Conservation (phyloP, 2,329 filamentous ascomycete species). For the Nothomitra cinnamomea region DNA sequence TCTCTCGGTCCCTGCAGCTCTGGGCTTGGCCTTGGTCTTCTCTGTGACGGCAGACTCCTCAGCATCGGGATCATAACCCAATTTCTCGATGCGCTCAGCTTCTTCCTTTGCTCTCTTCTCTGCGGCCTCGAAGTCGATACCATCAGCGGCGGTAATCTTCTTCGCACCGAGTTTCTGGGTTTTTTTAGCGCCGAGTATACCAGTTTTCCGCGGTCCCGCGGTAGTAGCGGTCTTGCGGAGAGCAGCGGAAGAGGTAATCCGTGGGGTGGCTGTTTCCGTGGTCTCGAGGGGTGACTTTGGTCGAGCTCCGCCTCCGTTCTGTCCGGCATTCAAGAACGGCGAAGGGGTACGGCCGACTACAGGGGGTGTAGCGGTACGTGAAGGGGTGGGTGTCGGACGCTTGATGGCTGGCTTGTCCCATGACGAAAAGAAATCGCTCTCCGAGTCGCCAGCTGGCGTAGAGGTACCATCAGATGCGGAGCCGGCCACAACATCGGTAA, state of each 20-base stretch:
- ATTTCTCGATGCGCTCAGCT: constrained; percentile 83
- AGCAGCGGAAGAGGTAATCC: constrained; percentile 62
- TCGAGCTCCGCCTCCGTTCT: constrained; percentile 53
- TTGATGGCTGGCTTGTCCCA: constrained; percentile 99
- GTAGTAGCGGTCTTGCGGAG: constrained; percentile 55
- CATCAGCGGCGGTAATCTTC: constrained; percentile 58
- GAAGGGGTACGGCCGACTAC: constrained; percentile 66
- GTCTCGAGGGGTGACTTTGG: constrained; percentile 68
- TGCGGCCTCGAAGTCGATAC: constrained; percentile 91
- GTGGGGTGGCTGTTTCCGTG: constrained; percentile 44
- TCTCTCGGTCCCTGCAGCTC: constrained; percentile 27
- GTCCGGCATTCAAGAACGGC: constrained; percentile 65
- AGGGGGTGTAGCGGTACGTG: constrained; percentile 73
- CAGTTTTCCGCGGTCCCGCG: constrained; percentile 58
- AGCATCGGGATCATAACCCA: constrained; percentile 88
- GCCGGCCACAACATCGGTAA: constrained; percentile 53
- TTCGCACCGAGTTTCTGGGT: constrained; percentile 73
- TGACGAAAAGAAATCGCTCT: constrained; percentile 95
- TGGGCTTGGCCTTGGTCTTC: constrained; percentile 25
- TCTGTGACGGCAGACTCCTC: constrained; percentile 40
- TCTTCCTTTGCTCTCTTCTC: constrained; percentile 97
- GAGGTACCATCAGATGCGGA: constrained; percentile 44
- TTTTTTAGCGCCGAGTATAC: constrained; percentile 76
- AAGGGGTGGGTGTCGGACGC: constrained; percentile 82
- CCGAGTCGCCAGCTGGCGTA: constrained; percentile 65